Conservation (phyloP, 176 grass and related monocot genomes). For the Carex myosuroides region DNA sequence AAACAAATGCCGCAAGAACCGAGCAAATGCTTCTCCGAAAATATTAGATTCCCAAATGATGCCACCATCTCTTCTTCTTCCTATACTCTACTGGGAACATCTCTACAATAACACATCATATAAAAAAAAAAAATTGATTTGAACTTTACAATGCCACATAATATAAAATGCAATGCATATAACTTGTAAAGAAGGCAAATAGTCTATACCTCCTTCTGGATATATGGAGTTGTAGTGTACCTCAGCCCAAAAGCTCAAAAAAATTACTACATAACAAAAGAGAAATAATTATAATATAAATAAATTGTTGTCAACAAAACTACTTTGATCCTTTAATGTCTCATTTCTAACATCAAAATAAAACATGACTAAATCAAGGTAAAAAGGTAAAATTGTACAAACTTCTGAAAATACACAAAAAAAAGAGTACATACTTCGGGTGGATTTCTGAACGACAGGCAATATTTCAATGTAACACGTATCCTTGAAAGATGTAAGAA, state of each 20-base stretch:
- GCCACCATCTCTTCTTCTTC: conserved; percentile 78
- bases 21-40: not conserved
- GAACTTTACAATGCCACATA: conserved; percentile 37
- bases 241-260: conserved; percentile 89
- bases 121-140: too few relatives aligned
- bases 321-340: not conserved
- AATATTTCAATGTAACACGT: conserved; percentile 94
- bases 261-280: conserved; percentile 51
- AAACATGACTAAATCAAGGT: too few relatives aligned
- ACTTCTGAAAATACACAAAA: too few relatives aligned
- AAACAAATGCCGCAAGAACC: not conserved
- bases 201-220: conserved; percentile 65
- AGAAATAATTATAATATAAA: not conserved
- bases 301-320: not conserved
- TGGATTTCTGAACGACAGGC: conserved; percentile 60
- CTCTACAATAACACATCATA: too few relatives aligned
- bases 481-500: conserved; percentile 95
- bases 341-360: not conserved
- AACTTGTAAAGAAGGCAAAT: not conserved
- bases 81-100: too few relatives aligned
- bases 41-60: conserved; percentile 12
- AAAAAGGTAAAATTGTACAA: too few relatives aligned
- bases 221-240: conserved; percentile 93
- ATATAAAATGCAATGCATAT: not conserved
- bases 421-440: conserved; percentile 40